Base-by-base conservation (phyloP, 2,329 filamentous ascomycete genomes). In the Trichoderma breve region DNA sequence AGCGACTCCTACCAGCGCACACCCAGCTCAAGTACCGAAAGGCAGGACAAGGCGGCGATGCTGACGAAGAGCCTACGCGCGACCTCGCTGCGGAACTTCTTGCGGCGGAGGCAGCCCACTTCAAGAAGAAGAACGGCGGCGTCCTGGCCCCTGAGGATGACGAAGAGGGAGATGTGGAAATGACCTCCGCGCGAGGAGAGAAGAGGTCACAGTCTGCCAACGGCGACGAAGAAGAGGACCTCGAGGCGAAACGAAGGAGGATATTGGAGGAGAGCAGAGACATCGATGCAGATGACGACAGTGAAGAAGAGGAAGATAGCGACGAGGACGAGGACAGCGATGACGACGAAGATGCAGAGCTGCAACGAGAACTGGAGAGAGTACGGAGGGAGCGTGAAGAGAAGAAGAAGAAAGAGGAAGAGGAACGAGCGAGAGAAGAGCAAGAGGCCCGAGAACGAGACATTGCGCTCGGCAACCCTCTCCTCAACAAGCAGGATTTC, bases 321-420 rank as follows among this genome's bases (percentile, higher is more conserved):
- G 81, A 83, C 28, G 84, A 83, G 28, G 84, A 83, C n/a, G 82
- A 82, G 21, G 82, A 83, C n/a, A 83, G 84, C 32, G 83, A 79
- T 62, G 90, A 90, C 74, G 89, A 91, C 26, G 81, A 83, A 39
- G 82, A 93, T 6, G 95, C 94, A 0, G 94, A 97, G 80, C 84
- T 99, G 74, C 93, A 97, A 87, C 89, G 95, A 57, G 96, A 99
- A 81, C 83, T 99, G 60, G 95, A 97, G 79, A 96, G 97, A 81
- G 97, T 99, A 80, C 93, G 97, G 80, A 90, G 90, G 74, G 94
- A 96, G 74, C 78, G 83, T n/a, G 82, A 84, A 58, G 82, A 83
- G 71, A 82, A 79, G 72, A 83, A 83, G 80, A 82, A 81, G 77
- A 78, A 77, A 74, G 80, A 82, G 87, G 95, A 97, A 80, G 91